Evolutionary conservation across 192 early-diverging fungal genomes (phyloP), one percentile per base, ranked within the genome.

Genomic region (Backusella sp.): DNA sequence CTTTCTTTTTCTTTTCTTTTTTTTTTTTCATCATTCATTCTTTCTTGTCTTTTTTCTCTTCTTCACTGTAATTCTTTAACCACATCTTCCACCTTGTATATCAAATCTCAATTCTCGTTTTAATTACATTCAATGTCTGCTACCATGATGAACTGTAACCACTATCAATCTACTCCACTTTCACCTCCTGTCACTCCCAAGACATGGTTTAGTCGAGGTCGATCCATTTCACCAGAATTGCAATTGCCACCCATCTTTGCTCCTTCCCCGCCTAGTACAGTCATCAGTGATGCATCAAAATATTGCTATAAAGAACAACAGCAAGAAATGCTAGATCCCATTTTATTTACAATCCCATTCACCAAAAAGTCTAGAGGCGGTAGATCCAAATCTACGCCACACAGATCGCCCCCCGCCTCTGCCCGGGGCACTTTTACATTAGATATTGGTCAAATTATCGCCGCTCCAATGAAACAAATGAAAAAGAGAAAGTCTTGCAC

Each of bases 171-270:
- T 14, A 41, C 35, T n/a, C 72, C 56, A 41, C 35, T 26, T 11
- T 73, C 72, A 37, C 72, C 72, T 41, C 72, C 72, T 36, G 53
- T 65, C n/a, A 73, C 72, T 42, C 72, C 72, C 62, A 73, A 73
- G 56, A 26, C 19, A 26, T 59, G 19, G 21, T 72, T 72, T 6
- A 36, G 52, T 36, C 41, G 30, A 52, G 35, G 56, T 15, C 68
- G 68, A 37, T 35, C 66, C 30, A 69, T 62, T 11, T 62, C 56
- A 28, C 56, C 56, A 3, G 68, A 39, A 23, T 69, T 69, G 37
- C 68, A 69, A 36, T 69, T 69, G 37, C 68, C 68, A 41, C 72
- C 72, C 36, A 34, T 23, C 14, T 39, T 65, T 26, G 35, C 34
- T 11, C 72, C n/a, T 66, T 34, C 35, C 37, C 30, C 36, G 1